Evolutionary conservation across 1,284 basidiomycete genomes (phyloP).

Genomic region (Ceratobasidium sp.): DNA sequence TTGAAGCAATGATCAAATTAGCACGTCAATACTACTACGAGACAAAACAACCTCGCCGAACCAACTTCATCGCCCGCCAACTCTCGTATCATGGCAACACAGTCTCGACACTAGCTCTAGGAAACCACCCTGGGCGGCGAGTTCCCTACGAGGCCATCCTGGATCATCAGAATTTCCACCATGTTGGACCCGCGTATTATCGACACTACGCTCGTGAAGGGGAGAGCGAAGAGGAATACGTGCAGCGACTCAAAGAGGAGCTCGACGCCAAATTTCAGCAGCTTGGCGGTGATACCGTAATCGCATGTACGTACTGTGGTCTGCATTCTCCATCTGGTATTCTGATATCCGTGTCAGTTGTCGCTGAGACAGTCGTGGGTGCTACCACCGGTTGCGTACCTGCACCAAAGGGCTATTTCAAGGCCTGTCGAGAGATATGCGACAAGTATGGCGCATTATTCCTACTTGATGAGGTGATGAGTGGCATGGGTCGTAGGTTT

Average conservation of each 20-base stretch:
- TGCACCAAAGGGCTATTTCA: conserved; percentile 83
- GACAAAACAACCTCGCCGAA: conserved; percentile 75
- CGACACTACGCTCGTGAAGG: conserved; percentile 75
- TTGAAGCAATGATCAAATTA: conserved; percentile 84
- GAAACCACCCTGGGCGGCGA: conserved; percentile 73
- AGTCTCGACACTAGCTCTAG: conserved; percentile 74
- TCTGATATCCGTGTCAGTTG: conserved; percentile 64
- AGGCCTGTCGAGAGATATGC: conserved; percentile 87
- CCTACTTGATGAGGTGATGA: conserved; percentile 89
- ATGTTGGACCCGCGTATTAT: conserved; percentile 88
- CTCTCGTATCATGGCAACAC: conserved; percentile 90
- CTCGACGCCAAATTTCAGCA: conserved; percentile 85
- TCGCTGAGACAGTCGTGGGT: conserved; percentile 85
- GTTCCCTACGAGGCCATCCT: conserved; percentile 75
- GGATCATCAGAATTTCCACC: conserved; percentile 74
- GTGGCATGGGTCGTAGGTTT: conserved; percentile 83
- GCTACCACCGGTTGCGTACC: conserved; percentile 81
- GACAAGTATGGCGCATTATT: conserved; percentile 88
- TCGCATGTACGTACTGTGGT: conserved; percentile 69
- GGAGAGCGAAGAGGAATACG: conserved; percentile 83
- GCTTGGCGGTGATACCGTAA: conserved; percentile 82
- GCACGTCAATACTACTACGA: conserved; percentile 67
- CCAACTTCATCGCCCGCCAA: conserved; percentile 82
- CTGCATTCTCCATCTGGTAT: background rate
- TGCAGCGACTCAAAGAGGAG: conserved; percentile 78